Percentiles rank a stretch among this genome's conserved stretches.
These are phyloP conservation scores for Macroventuria anomochaeta DNA, from an alignment of 2,329 filamentous ascomycete species.

Conservation along the genomic window DNA sequence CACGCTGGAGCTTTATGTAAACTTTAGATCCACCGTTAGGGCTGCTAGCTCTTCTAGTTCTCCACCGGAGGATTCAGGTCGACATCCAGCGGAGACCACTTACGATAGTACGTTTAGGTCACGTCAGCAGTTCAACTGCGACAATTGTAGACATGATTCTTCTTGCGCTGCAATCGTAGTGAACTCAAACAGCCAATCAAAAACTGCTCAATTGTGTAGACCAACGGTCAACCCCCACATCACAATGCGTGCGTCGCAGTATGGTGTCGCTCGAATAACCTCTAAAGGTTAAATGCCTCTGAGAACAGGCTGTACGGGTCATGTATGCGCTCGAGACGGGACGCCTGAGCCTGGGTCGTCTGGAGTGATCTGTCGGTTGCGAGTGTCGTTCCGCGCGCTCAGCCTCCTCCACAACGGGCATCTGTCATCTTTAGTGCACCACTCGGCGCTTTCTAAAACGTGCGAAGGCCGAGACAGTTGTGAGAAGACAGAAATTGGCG, in stretches of 20 bases:
- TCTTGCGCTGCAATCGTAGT: background rate
- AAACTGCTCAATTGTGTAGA: background rate
- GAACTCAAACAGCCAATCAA: background rate
- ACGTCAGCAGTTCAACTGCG: too few species aligned
- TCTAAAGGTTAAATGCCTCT: background rate
- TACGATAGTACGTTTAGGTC: too few species aligned
- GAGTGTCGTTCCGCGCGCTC: background rate
- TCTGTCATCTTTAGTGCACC: background rate
- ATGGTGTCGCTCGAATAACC: background rate
- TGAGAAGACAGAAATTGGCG: background rate
- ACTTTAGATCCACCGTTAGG: background rate
- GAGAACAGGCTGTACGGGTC: background rate
- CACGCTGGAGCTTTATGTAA: background rate
- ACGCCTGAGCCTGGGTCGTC: background rate
- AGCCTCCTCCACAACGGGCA: background rate
- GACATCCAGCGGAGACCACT: too few species aligned
- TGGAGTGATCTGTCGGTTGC: background rate
- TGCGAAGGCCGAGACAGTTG: background rate
- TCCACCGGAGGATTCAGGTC: background rate
- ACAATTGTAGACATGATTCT: too few species aligned
- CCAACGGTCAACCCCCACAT: background rate
- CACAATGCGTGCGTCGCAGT: background rate
- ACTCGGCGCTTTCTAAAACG: conserved; percentile 1
- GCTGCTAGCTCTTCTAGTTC: background rate
- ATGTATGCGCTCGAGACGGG: background rate